Evolutionary conservation across 345 rosid species (phyloP).

Genomic region (Fremontodendron californicum): DNA sequence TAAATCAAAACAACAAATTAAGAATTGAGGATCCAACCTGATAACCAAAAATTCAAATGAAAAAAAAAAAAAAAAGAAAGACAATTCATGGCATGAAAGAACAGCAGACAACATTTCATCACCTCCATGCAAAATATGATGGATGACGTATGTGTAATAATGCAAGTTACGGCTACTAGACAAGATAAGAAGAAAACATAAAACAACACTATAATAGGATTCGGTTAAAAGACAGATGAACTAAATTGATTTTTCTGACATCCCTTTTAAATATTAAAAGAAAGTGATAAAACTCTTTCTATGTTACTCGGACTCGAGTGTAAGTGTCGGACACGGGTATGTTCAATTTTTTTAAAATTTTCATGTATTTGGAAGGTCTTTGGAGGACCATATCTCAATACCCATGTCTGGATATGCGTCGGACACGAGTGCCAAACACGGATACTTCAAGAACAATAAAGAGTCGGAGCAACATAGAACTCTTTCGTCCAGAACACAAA

Average conservation of each 20-base stretch:
- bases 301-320: too few species aligned
- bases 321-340: too few species aligned
- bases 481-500: background rate
- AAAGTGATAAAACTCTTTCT: background rate
- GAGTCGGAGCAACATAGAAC: too few species aligned
- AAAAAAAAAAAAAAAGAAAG: background rate
- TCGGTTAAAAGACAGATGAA: background rate
- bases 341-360: too few species aligned
- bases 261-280: background rate
- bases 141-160: background rate
- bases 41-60: background rate
- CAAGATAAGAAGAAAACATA: background rate
- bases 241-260: background rate
- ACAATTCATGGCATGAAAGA: background rate
- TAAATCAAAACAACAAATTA: slow-evolving; percentile 19
- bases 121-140: background rate
- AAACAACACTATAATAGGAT: background rate
- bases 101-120: background rate
- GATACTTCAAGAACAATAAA: too few species aligned
- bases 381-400: too few species aligned
- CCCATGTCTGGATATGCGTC: too few species aligned
- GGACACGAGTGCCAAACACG: too few species aligned
- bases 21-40: background rate
- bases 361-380: too few species aligned
- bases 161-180: background rate